These are phyloP conservation scores for Plasmodium berghei DNA, from an alignment of 169 alveolate species.

Conservation along the genomic window DNA sequence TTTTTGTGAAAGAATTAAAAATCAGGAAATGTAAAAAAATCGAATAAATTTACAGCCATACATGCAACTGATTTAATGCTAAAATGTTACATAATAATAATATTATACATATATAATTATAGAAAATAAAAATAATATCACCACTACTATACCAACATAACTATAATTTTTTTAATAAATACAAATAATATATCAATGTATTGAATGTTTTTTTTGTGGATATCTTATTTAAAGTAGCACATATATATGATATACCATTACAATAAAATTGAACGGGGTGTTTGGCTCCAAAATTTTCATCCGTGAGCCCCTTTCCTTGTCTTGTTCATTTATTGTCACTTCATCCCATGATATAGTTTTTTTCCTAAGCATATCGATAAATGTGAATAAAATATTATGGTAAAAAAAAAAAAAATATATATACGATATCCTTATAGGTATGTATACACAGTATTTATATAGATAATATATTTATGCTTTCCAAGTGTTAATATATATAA, in stretches of 20 bases:
- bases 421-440: not conserved
- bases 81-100: too few species aligned
- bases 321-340: constrained; percentile 87
- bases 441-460: too few species aligned
- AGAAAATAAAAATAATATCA: too few species aligned
- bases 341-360: constrained; percentile 89
- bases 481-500: too few species aligned
- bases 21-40: not conserved
- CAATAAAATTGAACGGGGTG: constrained; percentile 87
- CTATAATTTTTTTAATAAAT: too few species aligned
- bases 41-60: not conserved
- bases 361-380: constrained; percentile 48
- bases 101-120: too few species aligned
- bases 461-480: too few species aligned
- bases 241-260: constrained; percentile 69
- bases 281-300: constrained; percentile 86
- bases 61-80: not conserved
- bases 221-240: too few species aligned
- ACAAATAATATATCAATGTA: too few species aligned
- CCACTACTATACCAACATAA: too few species aligned
- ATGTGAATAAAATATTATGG: not conserved
- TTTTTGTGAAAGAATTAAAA: not conserved
- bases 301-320: constrained; percentile 89
- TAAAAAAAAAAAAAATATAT: constrained; percentile 1
- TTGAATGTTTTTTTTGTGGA: too few species aligned